Evolutionary conservation across 2,329 filamentous ascomycete species (phyloP).

Genomic region (Epichloe sibirici): DNA sequence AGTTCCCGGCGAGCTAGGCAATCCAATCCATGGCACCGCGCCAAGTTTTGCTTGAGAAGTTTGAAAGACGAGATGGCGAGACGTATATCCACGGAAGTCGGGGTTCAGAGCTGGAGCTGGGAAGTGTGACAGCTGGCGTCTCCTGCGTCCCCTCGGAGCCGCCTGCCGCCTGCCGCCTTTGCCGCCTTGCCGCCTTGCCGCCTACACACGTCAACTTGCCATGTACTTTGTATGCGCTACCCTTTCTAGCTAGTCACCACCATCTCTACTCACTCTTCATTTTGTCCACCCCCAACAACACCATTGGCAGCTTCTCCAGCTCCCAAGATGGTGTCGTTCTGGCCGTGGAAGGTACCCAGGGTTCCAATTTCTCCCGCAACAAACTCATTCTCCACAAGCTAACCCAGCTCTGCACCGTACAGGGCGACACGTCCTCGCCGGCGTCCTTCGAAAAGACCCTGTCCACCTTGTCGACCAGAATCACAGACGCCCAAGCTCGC

Average conservation of each 20-base stretch:
- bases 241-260: not conserved
- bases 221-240: not conserved
- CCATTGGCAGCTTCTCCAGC: not conserved
- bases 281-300: not conserved
- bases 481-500: slow-evolving; percentile 57
- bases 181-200: too few species aligned
- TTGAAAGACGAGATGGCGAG: not conserved
- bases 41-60: too few species aligned
- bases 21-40: too few species aligned
- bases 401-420: slow-evolving; percentile 8
- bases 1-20: too few species aligned
- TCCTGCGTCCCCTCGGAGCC: not conserved
- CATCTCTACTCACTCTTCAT: not conserved
- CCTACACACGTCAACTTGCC: not conserved
- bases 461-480: slow-evolving; percentile 69
- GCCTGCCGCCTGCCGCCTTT: too few species aligned
- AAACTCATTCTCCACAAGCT: not conserved
- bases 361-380: not conserved
- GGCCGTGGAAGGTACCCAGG: slow-evolving; percentile 11
- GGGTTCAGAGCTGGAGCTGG: not conserved
- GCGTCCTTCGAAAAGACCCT: slow-evolving; percentile 90
- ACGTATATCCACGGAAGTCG: not conserved
- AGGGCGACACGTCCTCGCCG: slow-evolving; percentile 72
- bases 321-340: slow-evolving; percentile 11
- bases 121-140: not conserved